Conservation (phyloP, 805 yeast species). For the Metschnikowia peoriensis region DNA sequence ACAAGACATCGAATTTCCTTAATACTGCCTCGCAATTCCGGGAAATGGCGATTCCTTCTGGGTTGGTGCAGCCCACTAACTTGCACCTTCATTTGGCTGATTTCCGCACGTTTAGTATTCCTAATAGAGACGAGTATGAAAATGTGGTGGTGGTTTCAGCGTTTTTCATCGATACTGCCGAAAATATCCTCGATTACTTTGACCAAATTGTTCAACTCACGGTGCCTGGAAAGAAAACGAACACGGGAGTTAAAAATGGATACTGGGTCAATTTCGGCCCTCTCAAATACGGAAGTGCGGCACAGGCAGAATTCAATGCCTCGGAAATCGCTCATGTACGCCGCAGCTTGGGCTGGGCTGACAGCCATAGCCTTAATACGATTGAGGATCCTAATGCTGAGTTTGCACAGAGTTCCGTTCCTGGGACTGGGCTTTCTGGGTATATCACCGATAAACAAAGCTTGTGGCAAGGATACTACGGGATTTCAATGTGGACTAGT, state of each 20-base stretch:
- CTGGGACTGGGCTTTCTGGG: conserved; percentile 41
- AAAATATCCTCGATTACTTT: conserved; percentile 73
- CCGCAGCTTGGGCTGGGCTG: conserved; percentile 61
- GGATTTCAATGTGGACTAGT: conserved; percentile 57
- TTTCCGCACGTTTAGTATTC: conserved; percentile 52
- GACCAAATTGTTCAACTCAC: conserved; percentile 54
- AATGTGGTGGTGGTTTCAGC: conserved; percentile 61
- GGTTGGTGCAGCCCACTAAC: conserved; percentile 42
- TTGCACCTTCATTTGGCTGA: conserved; percentile 56
- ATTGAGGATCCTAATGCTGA: conserved; percentile 9
- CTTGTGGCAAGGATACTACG: conserved; percentile 78
- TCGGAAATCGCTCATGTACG: conserved; percentile 66
- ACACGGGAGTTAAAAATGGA: conserved; percentile 39
- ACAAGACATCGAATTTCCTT: conserved; percentile 66
- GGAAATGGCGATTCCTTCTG: conserved; percentile 29
- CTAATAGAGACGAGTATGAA: conserved; percentile 29
- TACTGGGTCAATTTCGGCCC: conserved; percentile 94
- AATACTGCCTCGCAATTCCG: conserved; percentile 50
- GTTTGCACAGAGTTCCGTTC: conserved; percentile 15
- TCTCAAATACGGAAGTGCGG: conserved; percentile 83
- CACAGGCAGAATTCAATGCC: conserved; percentile 67
- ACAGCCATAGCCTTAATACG: conserved; percentile 16
- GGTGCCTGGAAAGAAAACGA: conserved; percentile 28
- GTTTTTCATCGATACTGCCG: conserved; percentile 91
- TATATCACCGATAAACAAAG: conserved; percentile 66